Evolutionary conservation across 805 yeast species (phyloP), one percentile per base, ranked within the genome.

Genomic region (Wickerhamiella galacta): DNA sequence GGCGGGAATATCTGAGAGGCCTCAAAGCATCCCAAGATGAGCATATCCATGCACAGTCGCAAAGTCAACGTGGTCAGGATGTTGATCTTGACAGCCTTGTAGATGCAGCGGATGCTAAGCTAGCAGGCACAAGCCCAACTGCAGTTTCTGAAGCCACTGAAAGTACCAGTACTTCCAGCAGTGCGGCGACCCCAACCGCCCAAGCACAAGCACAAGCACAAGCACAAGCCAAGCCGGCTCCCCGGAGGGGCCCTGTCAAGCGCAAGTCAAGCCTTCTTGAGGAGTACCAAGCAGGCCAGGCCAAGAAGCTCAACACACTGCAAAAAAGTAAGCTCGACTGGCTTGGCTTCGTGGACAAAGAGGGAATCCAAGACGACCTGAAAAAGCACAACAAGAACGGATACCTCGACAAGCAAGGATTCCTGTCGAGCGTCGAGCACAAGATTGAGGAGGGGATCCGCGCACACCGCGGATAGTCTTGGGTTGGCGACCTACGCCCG

Each of bases 261-360:
- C 63, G 93, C 41, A 75, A 79, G 3, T 73, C 87, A 17, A 56
- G 81, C 20, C 57, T 83, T 6, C 85, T 79, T 49, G 80, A 75
- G 36, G 83, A 83, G 23, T 66, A 82, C 29, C 60, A 70, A 28
- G 66, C 74, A 8, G 63, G 78, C 3, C 70, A 75, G 41, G 73
- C 77, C 43, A 72, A 80, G 20, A 87, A 82, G 51, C 62, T 90
- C 39, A 79, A 93, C 16, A 90, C 98, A 0, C 60, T 90, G 41
- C 96, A 90, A 51, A 90, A 90, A 55, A 79, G 93, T 1, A 63
- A 93, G 40, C 62, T 90, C 32, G 98, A 90, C 55, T 90, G 96
- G 93, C 92, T 93, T 1, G 71, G 79, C 30, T 83, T 79, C 56
- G 95, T 90, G 20, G 95, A 87, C 55, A 67, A 77, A 42, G 73